Conservation (phyloP, 2,329 filamentous ascomycete genomes). For the Xylariaceae sp. region DNA sequence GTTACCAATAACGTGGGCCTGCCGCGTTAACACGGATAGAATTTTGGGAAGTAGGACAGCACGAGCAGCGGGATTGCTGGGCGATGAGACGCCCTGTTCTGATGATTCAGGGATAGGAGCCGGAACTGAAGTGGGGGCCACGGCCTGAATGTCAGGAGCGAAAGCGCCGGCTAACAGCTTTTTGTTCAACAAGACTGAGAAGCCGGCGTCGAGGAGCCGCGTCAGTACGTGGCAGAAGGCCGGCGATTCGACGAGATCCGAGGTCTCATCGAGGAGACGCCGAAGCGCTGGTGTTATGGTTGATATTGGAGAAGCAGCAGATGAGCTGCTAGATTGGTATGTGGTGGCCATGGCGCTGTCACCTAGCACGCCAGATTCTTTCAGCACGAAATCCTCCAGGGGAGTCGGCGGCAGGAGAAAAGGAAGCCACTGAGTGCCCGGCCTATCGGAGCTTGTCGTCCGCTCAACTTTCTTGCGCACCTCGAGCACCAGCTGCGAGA, state of each 20-base stretch:
- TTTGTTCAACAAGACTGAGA: constrained; percentile 80
- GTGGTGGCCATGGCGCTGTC: constrained; percentile 51
- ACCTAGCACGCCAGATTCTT: constrained; percentile 79
- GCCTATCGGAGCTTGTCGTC: constrained; percentile 47
- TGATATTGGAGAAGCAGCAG: constrained; percentile 36
- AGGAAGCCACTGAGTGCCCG: constrained; percentile 74
- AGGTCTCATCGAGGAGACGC: constrained; percentile 90
- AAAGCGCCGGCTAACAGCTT: constrained; percentile 83
- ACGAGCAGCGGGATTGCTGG: constrained; percentile 10
- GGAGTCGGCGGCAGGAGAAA: constrained; percentile 81
- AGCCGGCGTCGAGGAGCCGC: constrained; percentile 84
- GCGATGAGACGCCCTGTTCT: constrained; percentile 1
- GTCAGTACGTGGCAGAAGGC: constrained; percentile 86
- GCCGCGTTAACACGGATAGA: constrained; percentile 85
- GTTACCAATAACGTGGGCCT: constrained; percentile 87
- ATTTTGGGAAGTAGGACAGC: constrained; percentile 77
- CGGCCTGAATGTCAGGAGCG: constrained; percentile 42
- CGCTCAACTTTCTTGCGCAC: constrained; percentile 88
- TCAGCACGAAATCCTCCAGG: constrained; percentile 82
- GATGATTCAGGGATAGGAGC: constrained; percentile 41
- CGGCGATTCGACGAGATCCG: constrained; percentile 93
- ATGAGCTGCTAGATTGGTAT: constrained; percentile 13
- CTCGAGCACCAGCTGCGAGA: constrained; percentile 80
- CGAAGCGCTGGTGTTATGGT: constrained; percentile 66
- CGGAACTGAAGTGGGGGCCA: constrained; percentile 52